phyloP scores from a whole-genome alignment of 192 early-diverging fungal species.

The Podochytrium sp. region DNA sequence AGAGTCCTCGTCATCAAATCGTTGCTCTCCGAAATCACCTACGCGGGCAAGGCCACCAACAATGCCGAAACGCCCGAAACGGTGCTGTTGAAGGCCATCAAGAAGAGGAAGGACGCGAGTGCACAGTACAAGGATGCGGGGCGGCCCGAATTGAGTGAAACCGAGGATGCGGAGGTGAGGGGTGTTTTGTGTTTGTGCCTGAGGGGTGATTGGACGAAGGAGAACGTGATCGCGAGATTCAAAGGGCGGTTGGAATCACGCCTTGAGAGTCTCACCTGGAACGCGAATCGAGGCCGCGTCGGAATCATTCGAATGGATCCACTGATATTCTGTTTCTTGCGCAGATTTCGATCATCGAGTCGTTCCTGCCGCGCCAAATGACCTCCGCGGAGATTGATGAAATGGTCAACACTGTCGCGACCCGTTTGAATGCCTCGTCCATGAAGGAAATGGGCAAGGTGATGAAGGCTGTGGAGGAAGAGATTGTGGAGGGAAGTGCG shows the following conservation, averaged over 20 bases:
- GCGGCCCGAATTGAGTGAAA: slow-evolving; percentile 73
- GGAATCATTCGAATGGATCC: background rate
- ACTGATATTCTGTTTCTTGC: background rate
- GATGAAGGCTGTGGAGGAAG: slow-evolving; percentile 72
- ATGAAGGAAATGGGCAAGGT: slow-evolving; percentile 83
- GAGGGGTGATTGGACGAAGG: background rate
- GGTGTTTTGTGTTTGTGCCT: background rate
- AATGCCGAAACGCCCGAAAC: slow-evolving; percentile 44
- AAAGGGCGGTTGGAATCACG: background rate
- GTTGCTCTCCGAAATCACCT: slow-evolving; percentile 78
- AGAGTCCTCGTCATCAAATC: slow-evolving; percentile 69
- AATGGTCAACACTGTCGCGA: slow-evolving; percentile 56
- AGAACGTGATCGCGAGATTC: background rate
- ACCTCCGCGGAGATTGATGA: slow-evolving; percentile 71
- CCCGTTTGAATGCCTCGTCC: slow-evolving; percentile 56
- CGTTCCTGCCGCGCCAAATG: slow-evolving; percentile 83
- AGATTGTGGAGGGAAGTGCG: slow-evolving; percentile 69
- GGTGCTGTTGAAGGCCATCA: slow-evolving; percentile 79
- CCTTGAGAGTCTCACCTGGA: background rate
- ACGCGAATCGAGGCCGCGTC: background rate
- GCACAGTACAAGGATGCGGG: slow-evolving; percentile 65
- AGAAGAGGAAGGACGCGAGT: slow-evolving; percentile 80
- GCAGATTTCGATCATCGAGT: slow-evolving; percentile 59
- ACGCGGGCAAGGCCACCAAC: slow-evolving; percentile 68
- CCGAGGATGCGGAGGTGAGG: slow-evolving; percentile 66